Conservation (phyloP, 352 stramenopile species). For the Phytophthora pinifolia region DNA sequence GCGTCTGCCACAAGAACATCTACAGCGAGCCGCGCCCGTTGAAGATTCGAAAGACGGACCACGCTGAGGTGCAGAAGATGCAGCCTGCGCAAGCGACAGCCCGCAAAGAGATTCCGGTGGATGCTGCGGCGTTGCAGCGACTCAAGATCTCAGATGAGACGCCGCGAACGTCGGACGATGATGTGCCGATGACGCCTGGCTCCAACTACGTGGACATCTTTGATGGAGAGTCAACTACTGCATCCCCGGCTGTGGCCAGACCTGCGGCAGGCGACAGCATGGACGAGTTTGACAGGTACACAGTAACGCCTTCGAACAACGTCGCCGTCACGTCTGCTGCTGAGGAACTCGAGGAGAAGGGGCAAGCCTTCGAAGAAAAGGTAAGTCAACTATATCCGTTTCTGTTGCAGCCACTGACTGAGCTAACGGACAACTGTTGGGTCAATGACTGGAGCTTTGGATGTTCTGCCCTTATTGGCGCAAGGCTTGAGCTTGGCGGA, state of each 20-base stretch:
- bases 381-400: conserved; percentile 1
- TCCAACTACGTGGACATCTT: no score
- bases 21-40: neutral
- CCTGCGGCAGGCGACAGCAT: neutral
- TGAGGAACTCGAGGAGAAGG: conserved; percentile 7
- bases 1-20: conserved; percentile 7
- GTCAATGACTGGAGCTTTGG: conserved; percentile 1
- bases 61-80: neutral
- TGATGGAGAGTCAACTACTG: no score
- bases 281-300: neutral
- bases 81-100: neutral
- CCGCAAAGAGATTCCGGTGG: neutral
- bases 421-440: conserved; percentile 8
- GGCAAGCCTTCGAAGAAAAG: neutral
- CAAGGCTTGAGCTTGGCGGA: conserved; percentile 3
- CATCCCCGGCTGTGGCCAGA: conserved; percentile 2
- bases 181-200: neutral
- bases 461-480: neutral
- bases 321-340: conserved; percentile 2
- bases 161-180: neutral
- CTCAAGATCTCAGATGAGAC: neutral
- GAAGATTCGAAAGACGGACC: conserved; percentile 4
- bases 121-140: neutral
- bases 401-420: neutral
- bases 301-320: conserved; percentile 1